Evolutionary conservation across 2,329 filamentous ascomycete species (phyloP).

Genomic region (Incumbomyces lentus): DNA sequence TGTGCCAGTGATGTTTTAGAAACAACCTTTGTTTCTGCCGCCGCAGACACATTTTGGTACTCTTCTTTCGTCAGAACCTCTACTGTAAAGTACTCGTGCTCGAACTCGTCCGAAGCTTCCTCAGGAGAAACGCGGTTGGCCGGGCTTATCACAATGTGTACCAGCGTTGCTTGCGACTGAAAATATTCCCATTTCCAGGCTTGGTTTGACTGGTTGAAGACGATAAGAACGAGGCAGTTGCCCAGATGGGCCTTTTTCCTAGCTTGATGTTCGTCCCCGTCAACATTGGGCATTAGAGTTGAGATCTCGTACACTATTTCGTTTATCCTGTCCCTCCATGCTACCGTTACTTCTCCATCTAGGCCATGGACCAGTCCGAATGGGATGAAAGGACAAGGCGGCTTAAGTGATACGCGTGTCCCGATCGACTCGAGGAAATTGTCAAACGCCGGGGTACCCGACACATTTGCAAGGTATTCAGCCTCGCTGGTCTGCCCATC

Average conservation of each 20-base stretch:
- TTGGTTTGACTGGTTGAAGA: conserved; percentile 92
- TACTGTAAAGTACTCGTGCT: conserved; percentile 65
- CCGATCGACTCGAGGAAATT: conserved; percentile 75
- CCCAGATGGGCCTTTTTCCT: conserved; percentile 92
- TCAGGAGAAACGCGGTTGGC: conserved; percentile 40
- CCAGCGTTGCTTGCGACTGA: conserved; percentile 88
- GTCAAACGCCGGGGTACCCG: conserved; percentile 78
- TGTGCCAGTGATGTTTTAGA: conserved; percentile 70
- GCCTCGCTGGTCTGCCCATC: conserved; percentile 72
- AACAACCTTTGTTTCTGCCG: conserved; percentile 79
- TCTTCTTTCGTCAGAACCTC: conserved; percentile 79
- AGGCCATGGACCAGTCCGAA: conserved; percentile 77
- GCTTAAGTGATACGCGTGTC: conserved; percentile 67
- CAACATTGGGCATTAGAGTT: conserved; percentile 89
- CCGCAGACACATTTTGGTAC: conserved; percentile 85
- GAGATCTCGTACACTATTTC: conserved; percentile 94
- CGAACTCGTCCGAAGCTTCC: conserved; percentile 20
- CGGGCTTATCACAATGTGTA: conserved; percentile 91
- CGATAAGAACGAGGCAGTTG: conserved; percentile 95
- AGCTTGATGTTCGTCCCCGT: conserved; percentile 63
- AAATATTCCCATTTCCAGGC: conserved; percentile 87
- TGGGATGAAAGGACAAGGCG: conserved; percentile 71
- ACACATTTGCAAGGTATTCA: conserved; percentile 78
- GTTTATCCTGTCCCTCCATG: conserved; percentile 88
- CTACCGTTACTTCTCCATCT: conserved; percentile 82